Base-by-base conservation (phyloP, 2,329 filamentous ascomycete genomes). In the Fusarium multiceps region DNA sequence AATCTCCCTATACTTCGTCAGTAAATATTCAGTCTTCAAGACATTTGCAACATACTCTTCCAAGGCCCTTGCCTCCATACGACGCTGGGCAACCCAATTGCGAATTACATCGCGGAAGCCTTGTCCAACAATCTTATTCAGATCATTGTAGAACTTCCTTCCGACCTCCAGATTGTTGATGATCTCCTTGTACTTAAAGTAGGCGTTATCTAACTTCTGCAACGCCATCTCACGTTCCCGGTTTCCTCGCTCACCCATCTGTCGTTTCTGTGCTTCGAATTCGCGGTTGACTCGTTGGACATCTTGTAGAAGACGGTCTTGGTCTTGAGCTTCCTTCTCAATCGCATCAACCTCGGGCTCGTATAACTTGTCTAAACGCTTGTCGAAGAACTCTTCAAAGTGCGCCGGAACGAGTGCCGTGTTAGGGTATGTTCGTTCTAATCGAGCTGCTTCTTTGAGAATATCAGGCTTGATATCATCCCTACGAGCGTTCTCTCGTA, bases 111-210 rank as follows among this genome's bases (percentile, higher is more conserved):
- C 95, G 20, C 94, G 86, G 78, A 98, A 98, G 12, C 90, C 86
- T 40, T 83, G 83, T 1, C 89, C 91, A 1, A 97, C 92, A 67
- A 98, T 94, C 80, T 92, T 93, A 48, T 92, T 93, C 7, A 99
- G 86, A 76, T 98, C 94, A 73, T 99, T 99, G 83, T 98, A 99
- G 78, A 99, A 99, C 78, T 96, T 98, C 55, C 95, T 86, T 1
- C 93, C 96, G 0, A 92, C 93, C 71, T 98, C 95, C 4, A 98
- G 86, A 76, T 98, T 97, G 70, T 89, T 93, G 60, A 97, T 89
- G 59, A 98, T 93, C 78, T 99, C 95, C 81, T 97, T 97, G 83
- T 98, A 98, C 81, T 95, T 97, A 80, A 94, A 90, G 78, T 97
- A 98, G 1, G 93, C 95, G 69, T 92, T 94, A 79, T 98, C 95